Evolutionary conservation across 176 grass and related monocot species (phyloP).

Genomic region (Oryza australiensis): DNA sequence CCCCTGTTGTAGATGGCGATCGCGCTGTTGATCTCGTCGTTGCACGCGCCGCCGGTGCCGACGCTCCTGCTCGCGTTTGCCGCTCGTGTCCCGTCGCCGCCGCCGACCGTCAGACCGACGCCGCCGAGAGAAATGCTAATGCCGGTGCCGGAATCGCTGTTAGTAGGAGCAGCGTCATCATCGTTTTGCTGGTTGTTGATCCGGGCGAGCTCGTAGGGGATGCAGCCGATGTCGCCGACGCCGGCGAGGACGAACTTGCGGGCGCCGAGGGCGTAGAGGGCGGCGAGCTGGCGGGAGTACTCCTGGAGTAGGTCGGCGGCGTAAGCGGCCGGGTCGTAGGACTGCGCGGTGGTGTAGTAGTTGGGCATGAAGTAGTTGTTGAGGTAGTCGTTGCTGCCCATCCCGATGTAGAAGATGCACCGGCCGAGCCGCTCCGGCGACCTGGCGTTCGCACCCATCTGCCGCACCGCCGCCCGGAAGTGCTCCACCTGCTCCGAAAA

Average conservation of each 20-base stretch:
- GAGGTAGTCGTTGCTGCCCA: constrained; percentile 98
- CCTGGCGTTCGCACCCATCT: constrained; percentile 36
- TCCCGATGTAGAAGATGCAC: constrained; percentile 88
- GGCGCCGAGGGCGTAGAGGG: constrained; percentile 54
- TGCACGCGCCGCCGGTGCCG: constrained; percentile 33
- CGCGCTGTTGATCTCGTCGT: constrained; percentile 78
- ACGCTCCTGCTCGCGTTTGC: not conserved
- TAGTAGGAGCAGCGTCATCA: too few relatives aligned
- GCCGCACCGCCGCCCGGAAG: constrained; percentile 53
- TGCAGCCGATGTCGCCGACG: constrained; percentile 83
- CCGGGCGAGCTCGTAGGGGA: constrained; percentile 89
- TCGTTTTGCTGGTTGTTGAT: constrained; percentile 10
- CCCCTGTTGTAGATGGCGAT: constrained; percentile 69
- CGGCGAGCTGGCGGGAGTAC: constrained; percentile 58
- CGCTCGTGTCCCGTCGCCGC: not conserved
- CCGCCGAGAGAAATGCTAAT: not conserved
- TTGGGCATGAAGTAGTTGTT: constrained; percentile 99
- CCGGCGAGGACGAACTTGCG: constrained; percentile 72
- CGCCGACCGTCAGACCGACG: constrained; percentile 9
- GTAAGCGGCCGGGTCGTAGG: constrained; percentile 51
- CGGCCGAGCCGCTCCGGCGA: constrained; percentile 39
- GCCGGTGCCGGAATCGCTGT: too few relatives aligned
- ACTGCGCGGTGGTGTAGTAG: constrained; percentile 52
- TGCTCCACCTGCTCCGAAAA: constrained; percentile 70
- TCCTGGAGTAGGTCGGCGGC: constrained; percentile 59